phyloP scores from a whole-genome alignment of 306 rosid genomes.

The Fragaria vesca region DNA sequence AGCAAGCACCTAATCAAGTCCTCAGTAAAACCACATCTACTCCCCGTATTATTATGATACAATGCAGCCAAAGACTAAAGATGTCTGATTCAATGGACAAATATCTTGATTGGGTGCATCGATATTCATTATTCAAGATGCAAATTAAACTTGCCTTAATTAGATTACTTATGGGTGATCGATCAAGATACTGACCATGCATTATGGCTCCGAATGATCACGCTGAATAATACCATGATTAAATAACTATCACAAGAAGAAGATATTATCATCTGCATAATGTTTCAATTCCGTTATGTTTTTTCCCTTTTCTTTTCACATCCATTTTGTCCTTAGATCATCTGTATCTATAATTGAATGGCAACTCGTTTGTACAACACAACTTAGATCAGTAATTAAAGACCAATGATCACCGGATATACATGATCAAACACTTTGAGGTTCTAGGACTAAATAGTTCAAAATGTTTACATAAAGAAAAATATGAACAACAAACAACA shows the following conservation, averaged over 20 bases:
- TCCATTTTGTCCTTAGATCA: neutral
- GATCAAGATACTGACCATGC: too few relatives aligned
- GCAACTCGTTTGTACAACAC: neutral
- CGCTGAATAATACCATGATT: too few relatives aligned
- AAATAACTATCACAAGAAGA: neutral
- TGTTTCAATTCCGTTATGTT: neutral
- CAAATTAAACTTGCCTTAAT: too few relatives aligned
- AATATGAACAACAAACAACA: neutral
- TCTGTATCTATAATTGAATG: neutral
- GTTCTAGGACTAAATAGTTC: neutral
- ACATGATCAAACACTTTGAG: neutral
- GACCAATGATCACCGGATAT: neutral
- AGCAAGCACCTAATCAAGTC: too few relatives aligned
- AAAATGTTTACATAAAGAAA: neutral
- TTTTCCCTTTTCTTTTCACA: neutral
- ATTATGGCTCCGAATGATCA: too few relatives aligned
- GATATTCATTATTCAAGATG: too few relatives aligned
- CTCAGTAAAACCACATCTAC: too few relatives aligned
- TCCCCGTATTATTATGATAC: too few relatives aligned
- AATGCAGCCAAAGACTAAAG: too few relatives aligned
- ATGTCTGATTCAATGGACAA: too few relatives aligned
- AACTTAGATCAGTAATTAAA: neutral
- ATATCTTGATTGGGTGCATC: too few relatives aligned
- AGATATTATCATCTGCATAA: neutral
- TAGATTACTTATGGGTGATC: too few relatives aligned